Conservation (phyloP, 1,284 basidiomycete genomes). For the Mycena citricolor region DNA sequence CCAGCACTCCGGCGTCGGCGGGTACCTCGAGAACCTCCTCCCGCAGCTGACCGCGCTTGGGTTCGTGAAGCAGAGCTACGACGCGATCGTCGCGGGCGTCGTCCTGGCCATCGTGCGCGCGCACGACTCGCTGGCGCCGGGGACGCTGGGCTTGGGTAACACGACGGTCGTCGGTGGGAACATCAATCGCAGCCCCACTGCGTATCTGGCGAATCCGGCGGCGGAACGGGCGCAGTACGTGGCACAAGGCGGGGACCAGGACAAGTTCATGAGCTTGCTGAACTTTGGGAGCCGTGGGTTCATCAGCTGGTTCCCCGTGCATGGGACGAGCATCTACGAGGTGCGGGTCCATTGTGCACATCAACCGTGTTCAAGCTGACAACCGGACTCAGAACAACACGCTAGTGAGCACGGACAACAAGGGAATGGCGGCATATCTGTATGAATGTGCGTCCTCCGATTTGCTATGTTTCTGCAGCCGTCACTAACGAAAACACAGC, state of each 20-base stretch:
- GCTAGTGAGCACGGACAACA: conserved; percentile 74
- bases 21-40: conserved; percentile 43
- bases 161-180: conserved; percentile 69
- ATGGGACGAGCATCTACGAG: conserved; percentile 77
- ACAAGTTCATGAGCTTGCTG: conserved; percentile 69
- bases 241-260: conserved; percentile 51
- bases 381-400: conserved; percentile 64
- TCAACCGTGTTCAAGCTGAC: neutral
- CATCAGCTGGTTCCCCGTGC: conserved; percentile 77
- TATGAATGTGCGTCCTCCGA: no score
- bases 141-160: conserved; percentile 65
- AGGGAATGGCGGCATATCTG: conserved; percentile 78
- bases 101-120: conserved; percentile 70
- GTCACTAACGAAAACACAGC: no score
- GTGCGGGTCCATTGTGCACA: conserved; percentile 35
- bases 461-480: no score
- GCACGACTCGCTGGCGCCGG: conserved; percentile 59
- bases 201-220: conserved; percentile 71
- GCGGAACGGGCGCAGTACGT: conserved; percentile 65
- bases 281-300: conserved; percentile 64
- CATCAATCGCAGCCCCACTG: conserved; percentile 71
- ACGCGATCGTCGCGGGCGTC: conserved; percentile 71
- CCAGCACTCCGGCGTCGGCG: conserved; percentile 74
- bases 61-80: conserved; percentile 68
- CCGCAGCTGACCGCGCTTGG: conserved; percentile 71